phyloP scores from a whole-genome alignment of 305 asterid species.

The Fraxinus sp. region DNA sequence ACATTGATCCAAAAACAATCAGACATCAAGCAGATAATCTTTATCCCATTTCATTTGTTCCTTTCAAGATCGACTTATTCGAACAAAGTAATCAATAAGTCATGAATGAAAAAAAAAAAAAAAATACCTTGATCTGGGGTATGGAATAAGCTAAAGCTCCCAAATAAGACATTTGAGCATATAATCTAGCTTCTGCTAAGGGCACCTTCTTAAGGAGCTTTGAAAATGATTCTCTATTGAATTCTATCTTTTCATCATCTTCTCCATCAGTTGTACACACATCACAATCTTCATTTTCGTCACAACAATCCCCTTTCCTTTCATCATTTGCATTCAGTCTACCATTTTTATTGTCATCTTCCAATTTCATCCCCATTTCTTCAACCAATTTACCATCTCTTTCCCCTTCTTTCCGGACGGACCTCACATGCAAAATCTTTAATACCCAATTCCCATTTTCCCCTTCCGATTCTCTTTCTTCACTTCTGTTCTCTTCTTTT shows the following conservation, averaged over 20 bases:
- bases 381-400: conserved; percentile 31
- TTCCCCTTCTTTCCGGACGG: conserved; percentile 49
- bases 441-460: conserved; percentile 58
- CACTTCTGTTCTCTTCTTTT: conserved; percentile 28
- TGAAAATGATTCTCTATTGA: conserved; percentile 70
- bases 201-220: conserved; percentile 80
- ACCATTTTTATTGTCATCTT: conserved; percentile 24
- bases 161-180: conserved; percentile 74
- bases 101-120: background rate
- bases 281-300: conserved; percentile 4
- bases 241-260: conserved; percentile 47
- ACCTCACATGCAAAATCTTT: conserved; percentile 63
- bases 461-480: conserved; percentile 30
- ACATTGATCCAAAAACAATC: background rate
- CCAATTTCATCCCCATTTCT: conserved; percentile 32
- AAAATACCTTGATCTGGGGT: conserved; percentile 72
- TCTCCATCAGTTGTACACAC: conserved; percentile 31
- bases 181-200: conserved; percentile 71
- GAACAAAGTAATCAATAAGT: background rate
- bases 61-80: too few species aligned
- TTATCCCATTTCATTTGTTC: background rate
- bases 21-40: background rate
- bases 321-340: conserved; percentile 6
- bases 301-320: conserved; percentile 40
- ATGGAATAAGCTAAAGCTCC: conserved; percentile 84